Evolutionary conservation across 208 protist genomes (phyloP), one percentile per base, ranked within the genome.

Genomic region (Phytomonas sp.): DNA sequence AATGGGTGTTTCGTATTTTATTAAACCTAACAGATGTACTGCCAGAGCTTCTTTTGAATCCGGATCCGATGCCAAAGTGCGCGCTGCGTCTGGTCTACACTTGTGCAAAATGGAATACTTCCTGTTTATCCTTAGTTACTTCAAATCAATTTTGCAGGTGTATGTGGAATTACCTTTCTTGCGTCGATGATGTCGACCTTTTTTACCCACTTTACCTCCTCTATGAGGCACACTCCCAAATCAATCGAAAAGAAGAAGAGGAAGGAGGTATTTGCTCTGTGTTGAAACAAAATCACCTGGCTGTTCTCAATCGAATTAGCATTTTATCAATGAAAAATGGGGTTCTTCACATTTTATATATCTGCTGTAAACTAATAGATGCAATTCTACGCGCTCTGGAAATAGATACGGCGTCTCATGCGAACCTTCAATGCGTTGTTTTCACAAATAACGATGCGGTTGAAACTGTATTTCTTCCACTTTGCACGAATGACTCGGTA

Each of bases 11-110:
- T 49, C 65, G 64, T 26, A 75, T 82, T 26, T 66, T 82, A 70
- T 81, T 71, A 40, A 86, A 70, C 8, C 56, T 88, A 14, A 37
- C 72, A 29, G 61, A 78, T 42, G 75, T 67, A 42, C 76, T 97
- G 4, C 66, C 80, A 1, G 71, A 60, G 36, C 77, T 98, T 30
- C 73, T 98, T 62, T 74, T 70, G 6, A 88, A 94, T 60, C 80
- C 71, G 34, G 83, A 88, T 36, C 92, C 92, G 10, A 89, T 95
- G 16, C 94, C 94, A 1, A 81, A 87, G 29, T 88, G 91, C 70
- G 85, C 87, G 14, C 73, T 97, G 60, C 88, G 92, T n/a, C 74
- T 98, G 8, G 72, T 98, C 8, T 70, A 80, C 2, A 78, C 77
- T 32, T 93, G 83, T 68, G 82, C 77, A 23, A 83, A 91, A 67